Evolutionary conservation across 306 rosid genomes (phyloP).

Genomic region (Fragaria vesca): DNA sequence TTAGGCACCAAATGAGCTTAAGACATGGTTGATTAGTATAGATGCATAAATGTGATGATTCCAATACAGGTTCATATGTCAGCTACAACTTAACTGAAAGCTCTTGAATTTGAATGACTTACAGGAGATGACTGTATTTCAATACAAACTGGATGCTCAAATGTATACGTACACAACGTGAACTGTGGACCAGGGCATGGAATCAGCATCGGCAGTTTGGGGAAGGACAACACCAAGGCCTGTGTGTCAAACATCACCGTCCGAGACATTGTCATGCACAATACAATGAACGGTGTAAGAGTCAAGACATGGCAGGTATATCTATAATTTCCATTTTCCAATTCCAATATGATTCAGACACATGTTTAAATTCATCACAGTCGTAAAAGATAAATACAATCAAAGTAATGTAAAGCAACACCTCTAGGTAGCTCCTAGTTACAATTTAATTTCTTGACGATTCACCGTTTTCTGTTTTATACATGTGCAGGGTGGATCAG

Average conservation of each 20-base stretch:
- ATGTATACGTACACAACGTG: conserved; percentile 78
- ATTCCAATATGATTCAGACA: not conserved
- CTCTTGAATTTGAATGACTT: conserved; percentile 3
- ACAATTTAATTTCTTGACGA: not conserved
- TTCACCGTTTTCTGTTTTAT: not conserved
- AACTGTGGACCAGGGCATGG: conserved; percentile 99
- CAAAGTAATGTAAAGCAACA: not conserved
- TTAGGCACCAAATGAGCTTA: not conserved
- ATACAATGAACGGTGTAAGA: conserved; percentile 93
- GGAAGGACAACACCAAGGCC: conserved; percentile 81
- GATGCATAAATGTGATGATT: not conserved
- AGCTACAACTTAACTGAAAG: not conserved
- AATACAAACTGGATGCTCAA: conserved; percentile 93
- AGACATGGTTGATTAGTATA: not conserved
- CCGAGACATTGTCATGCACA: conserved; percentile 75
- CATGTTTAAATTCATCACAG: not conserved
- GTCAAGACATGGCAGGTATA: conserved; percentile 99
- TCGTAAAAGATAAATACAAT: not conserved
- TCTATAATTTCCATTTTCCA: conserved; percentile 11
- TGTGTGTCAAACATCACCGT: conserved; percentile 94
- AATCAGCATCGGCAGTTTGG: conserved; percentile 95
- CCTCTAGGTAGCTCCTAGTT: not conserved
- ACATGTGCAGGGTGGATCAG: conserved; percentile 83
- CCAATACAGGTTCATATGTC: not conserved
- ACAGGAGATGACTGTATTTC: conserved; percentile 96